Base-by-base conservation (phyloP, 2,329 filamentous ascomycete genomes). In the Paecilomyces variotii region DNA sequence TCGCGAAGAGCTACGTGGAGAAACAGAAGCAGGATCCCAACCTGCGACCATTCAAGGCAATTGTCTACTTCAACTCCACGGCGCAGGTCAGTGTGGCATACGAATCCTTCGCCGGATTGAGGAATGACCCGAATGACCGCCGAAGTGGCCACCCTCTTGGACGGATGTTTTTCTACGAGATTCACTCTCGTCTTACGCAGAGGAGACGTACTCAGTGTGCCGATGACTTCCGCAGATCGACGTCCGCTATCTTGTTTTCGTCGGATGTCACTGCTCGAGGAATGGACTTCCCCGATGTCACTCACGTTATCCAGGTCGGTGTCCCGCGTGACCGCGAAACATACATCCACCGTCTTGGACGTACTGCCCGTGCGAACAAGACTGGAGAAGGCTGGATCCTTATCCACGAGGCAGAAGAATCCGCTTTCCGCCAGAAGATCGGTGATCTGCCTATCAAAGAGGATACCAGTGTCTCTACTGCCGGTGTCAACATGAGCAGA, bases 61-160 rank as follows among this genome's bases (percentile, higher is more conserved):
- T 99, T 60, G 79, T 96, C 50, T 99, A 96, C 78, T 88, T 93
- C 72, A 89, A 89, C 67, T 90, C 88, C 25, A 95, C 89, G 0
- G 83, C 84, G 26, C 82, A 88, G 62, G 89, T 91, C 52, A 80
- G 86, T 59, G 78, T 91, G 54, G 84, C 85, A 25, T 77, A 81
- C 24, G 78, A 82, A 14, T 75, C 87, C 25, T 84, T 91, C 56
- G 74, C 78, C 58, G 77, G 78, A 32, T 76, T 85, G 55, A 69
- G 69, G 27, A 68, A 54, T n/a, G 57, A 73, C 12, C 71, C 73
- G 9, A 69, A 70, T 55, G 59, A 68, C 32, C 60, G 55, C 27
- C 70, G 67, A 56, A 67, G 64, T 39, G 57, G 57, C 11, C 67
- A 70, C 55, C 63, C 71, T 24, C 59, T 76, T 24, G 68, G 73